Evolutionary conservation across 306 rosid species (phyloP), one percentile per base, ranked within the genome.

Genomic region (Dryas drummondii): DNA sequence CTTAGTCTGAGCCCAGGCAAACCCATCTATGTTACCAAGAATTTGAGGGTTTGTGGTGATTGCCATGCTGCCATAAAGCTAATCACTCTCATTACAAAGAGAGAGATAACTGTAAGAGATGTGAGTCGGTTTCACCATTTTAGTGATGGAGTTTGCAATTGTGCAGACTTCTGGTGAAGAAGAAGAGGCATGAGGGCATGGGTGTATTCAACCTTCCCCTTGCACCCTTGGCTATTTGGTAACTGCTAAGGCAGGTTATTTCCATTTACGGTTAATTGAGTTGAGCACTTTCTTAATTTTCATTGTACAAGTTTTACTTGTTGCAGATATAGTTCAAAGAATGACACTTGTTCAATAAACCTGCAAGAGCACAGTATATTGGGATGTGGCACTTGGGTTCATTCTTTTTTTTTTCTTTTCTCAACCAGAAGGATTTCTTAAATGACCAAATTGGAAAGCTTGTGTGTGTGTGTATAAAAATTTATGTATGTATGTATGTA

Each of bases 61-160:
- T 88, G 90, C 78, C 93, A 88, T 68, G 70, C 80, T 73, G 88
- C 90, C 75, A 71, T 88, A 80, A 86, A 88, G 70, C 63, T 78
- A 58, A 82, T 88, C 75, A 80, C 84, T 26, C 71, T 88, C n/a
- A 51, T 84, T 70, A 84, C 88, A 56, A 75, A 78, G 70, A 86
- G 88, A 82, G 79, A 84, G 75, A 86, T 86, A 77, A 84, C 70
- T 54, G 83, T 84, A 55, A 82, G 90, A 76, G 90, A 84, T 78
- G 84, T 77, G 76, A 86, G 82, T 78, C 84, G 92, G 16, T 88
- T 88, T 78, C 92, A 86, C 84, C 90, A 86, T 84, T 88, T 88
- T 74, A 79, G 68, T 70, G 82, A 80, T 5, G 92, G 92, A 82
- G 73, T 75, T 9, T 86, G 92, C 85, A 85, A 75, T 67, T 86